Base-by-base conservation (phyloP, 2,329 filamentous ascomycete genomes). In the Periconia sp. region DNA sequence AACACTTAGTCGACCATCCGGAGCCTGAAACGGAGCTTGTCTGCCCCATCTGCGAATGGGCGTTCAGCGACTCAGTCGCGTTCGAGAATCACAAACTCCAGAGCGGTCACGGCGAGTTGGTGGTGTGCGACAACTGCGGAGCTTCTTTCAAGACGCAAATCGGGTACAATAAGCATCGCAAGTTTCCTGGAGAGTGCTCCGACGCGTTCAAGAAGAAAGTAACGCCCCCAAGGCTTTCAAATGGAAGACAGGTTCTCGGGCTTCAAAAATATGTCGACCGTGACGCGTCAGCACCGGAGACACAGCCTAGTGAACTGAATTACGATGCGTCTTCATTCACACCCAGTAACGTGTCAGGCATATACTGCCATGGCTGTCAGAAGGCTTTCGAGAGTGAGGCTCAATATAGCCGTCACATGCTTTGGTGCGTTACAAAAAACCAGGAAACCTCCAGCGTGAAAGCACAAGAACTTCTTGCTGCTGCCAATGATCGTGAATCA, bases 341-440 rank as follows among this genome's bases (percentile, higher is more conserved):
- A 1, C 37, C 48, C 8, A 52, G 39, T 6, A 36, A 52, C 16
- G 25, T 46, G 3, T 29, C 26, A 8, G 41, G 19, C 4, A 9
- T 45, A 9, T 48, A 40, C 21, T 66, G 63, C 36, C 19, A 36
- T 3, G 36, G 37, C 6, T 67, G 63, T 39, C 56, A 55, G 22
- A 50, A 43, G n/a, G n/a, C 9, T 1, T 67, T 63, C 32, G 11
- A 13, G 1, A 61, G 52, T 9, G 9, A 35, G 31, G 48, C 42
- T 8, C 11, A 24, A 5, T 61, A 46, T 33, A 43, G 50, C 23
- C 38, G 43, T n/a, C 63, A 66, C 29, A 28, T 48, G 7, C 41
- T 68, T n/a, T 37, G 48, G n/a, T 68, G 64, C 29, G 23, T 22
- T 16, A 19, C n/a, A 4, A 12, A 44, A 19, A n/a, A n/a, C n/a